These are phyloP conservation scores for Xylaria sp. DNA, from an alignment of 2,329 filamentous ascomycete species.

Conservation along the genomic window DNA sequence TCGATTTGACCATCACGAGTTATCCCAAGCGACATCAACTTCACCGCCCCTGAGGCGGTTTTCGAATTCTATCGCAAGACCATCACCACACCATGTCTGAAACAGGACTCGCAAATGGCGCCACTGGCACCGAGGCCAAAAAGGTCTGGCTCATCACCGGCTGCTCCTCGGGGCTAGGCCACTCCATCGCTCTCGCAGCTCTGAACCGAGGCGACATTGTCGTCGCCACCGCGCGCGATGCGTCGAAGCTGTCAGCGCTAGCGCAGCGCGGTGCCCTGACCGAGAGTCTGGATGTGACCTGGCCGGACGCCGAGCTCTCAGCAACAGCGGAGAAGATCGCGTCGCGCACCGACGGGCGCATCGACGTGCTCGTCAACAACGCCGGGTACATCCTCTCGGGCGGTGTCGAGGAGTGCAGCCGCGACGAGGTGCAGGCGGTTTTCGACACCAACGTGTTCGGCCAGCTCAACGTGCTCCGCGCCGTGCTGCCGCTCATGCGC, in stretches of 20 bases:
- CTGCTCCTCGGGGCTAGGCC: slow-evolving; percentile 19
- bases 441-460: slow-evolving; percentile 58
- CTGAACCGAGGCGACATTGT: slow-evolving; percentile 20
- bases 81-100: neutral
- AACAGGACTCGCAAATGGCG: neutral
- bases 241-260: slow-evolving; percentile 1
- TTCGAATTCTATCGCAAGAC: neutral
- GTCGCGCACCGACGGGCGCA: slow-evolving; percentile 5
- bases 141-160: slow-evolving; percentile 24
- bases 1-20: neutral
- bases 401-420: slow-evolving; percentile 35
- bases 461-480: slow-evolving; percentile 52
- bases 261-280: slow-evolving; percentile 10
- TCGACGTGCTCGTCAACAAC: slow-evolving; percentile 18
- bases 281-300: slow-evolving; percentile 15
- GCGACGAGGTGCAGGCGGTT: slow-evolving; percentile 46
- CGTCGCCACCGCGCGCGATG: slow-evolving; percentile 20
- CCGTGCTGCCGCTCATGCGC: slow-evolving; percentile 55
- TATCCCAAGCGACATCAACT: neutral
- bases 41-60: neutral
- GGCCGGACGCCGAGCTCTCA: slow-evolving; percentile 2
- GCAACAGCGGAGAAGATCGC: neutral
- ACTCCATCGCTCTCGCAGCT: slow-evolving; percentile 12
- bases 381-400: slow-evolving; percentile 18
- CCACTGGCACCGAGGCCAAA: neutral